Base-by-base conservation (phyloP, 129 eudicot species). In the Calendula officinalis region DNA sequence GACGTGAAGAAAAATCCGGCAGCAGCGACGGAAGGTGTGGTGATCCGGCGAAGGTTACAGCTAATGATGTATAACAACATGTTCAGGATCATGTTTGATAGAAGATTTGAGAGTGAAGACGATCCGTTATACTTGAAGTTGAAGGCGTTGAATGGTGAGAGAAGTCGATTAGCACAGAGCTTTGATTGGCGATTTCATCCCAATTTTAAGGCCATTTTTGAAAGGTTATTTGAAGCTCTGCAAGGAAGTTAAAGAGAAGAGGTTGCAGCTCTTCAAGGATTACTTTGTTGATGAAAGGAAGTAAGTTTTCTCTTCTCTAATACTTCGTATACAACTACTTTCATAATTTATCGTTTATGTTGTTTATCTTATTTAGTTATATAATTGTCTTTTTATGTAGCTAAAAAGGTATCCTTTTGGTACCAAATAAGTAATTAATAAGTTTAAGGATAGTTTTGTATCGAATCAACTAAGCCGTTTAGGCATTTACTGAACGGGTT, bases 171-270 rank as follows among this genome's bases (percentile, higher is more conserved):
- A 62, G 79, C 85, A 52, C 88, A 86, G 73, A 86, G 86, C 77
- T 77, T 82, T 36, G 83, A 79, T 61, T 86, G 94, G 86, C 0
- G 94, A 86, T 82, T 86, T 82, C 32, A 78, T 86, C 33, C 94
- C 94, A 0, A 56, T 86, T 45, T 67, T 86, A 74, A 74, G 94
- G 75, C 94, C 94, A 3, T 79, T 82, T 59, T 77, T 86, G 77
- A 86, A 81, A 49, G 81, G 85, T 4, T 82, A 86, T 42, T 60
- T 86, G 64, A 86, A 77, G 59, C 45, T 82, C 1, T 86, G 88
- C 48, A 71, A 55, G 68, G 86, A 86, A 41, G 81, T 86, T 14
- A 82, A 80, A 70, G 83, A 76, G 41, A 79, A 69, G 22, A 82
- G 88, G 39, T 73, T 86, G 74, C 51, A 82, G 74, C 77, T 86